A percentile compares a stretch with the other conserved stretches of the same genome.
These are phyloP conservation scores for Acanthamoeba triangularis DNA, from an alignment of 208 protist species.

Conservation along the genomic window DNA sequence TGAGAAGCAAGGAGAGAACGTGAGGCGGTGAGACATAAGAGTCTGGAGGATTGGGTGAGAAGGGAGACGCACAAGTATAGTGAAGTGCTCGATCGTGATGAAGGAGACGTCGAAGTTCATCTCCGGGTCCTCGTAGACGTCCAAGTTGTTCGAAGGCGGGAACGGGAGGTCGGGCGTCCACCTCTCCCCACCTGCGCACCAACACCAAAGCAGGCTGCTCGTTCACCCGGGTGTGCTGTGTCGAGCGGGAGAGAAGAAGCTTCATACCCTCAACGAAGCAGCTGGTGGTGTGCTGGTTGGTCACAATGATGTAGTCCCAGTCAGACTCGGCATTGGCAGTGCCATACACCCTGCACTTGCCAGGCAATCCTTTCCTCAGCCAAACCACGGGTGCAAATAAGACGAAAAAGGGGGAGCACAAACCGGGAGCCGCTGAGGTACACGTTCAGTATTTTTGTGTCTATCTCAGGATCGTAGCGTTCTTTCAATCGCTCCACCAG, in stretches of 20 bases:
- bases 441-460: conserved; percentile 58
- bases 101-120: conserved; percentile 73
- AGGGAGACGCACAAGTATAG: conserved; percentile 21
- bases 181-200: neutral
- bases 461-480: conserved; percentile 71
- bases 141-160: conserved; percentile 69
- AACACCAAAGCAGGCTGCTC: neutral
- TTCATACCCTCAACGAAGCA: neutral
- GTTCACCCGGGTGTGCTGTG: neutral
- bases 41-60: too few relatives aligned
- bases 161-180: conserved; percentile 70
- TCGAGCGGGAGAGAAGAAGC: too few relatives aligned
- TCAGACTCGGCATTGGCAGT: conserved; percentile 49
- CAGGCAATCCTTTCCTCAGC: neutral
- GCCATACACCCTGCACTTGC: conserved; percentile 35
- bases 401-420: neutral
- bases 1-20: neutral
- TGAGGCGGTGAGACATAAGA: neutral
- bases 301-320: conserved; percentile 71
- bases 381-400: neutral
- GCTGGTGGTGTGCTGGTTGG: conserved; percentile 49
- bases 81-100: conserved; percentile 71
- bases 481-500: conserved; percentile 23
- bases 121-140: conserved; percentile 72
- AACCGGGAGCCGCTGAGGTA: conserved; percentile 69